Evolutionary conservation across 129 eudicot species (phyloP).

Genomic region (Lactuca saligna): DNA sequence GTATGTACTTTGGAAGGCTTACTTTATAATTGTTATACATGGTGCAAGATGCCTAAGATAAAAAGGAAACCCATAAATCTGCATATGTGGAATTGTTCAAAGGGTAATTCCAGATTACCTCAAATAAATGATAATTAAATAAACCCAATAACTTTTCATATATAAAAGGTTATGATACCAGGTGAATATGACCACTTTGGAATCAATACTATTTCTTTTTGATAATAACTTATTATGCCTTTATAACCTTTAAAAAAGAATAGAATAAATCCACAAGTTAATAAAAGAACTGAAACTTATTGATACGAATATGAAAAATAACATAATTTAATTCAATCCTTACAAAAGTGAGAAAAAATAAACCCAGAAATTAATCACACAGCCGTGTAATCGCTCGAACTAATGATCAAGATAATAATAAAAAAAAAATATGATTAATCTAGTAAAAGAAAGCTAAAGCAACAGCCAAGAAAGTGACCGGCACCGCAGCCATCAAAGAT

Average conservation of each 20-base stretch:
- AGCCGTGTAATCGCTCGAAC: constrained; percentile 29
- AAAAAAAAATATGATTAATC: constrained; percentile 6
- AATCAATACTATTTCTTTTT: constrained; percentile 13
- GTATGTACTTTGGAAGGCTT: constrained; percentile 15
- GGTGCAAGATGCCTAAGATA: constrained; percentile 4
- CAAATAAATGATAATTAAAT: no score
- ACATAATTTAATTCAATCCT: constrained; percentile 20
- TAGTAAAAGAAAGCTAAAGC: constrained; percentile 45
- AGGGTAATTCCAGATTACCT: not conserved
- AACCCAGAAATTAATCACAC: constrained; percentile 25
- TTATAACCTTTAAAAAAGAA: constrained; percentile 14
- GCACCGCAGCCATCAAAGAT: constrained; percentile 37
- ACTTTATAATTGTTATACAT: not conserved
- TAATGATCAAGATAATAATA: constrained; percentile 23
- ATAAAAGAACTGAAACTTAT: constrained; percentile 25
- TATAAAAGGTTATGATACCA: not conserved
- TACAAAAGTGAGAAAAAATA: constrained; percentile 25
- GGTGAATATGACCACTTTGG: constrained; percentile 26
- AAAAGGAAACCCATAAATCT: not conserved
- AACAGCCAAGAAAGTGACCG: constrained; percentile 42
- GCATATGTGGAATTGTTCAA: not conserved
- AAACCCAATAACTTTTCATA: not conserved
- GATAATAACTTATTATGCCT: not conserved
- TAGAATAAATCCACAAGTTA: constrained; percentile 12
- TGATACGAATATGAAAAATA: constrained; percentile 31